Conservation (phyloP, 306 rosid species). For the Cucurbita argyrosperma region DNA sequence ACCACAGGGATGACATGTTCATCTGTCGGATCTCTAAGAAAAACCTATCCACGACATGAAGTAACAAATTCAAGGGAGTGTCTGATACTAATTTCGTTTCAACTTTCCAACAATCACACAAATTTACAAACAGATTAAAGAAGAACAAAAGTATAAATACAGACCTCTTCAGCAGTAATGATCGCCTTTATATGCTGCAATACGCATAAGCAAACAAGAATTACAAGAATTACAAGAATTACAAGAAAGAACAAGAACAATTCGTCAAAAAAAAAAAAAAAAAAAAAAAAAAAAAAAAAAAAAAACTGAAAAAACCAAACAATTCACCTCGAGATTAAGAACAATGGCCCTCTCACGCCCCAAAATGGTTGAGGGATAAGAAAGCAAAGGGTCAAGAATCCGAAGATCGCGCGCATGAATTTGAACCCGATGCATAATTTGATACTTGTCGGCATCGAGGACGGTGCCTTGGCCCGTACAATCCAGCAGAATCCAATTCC, state of each 20-base stretch:
- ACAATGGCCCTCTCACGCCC: constrained; percentile 93
- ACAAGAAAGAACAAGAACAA: not conserved
- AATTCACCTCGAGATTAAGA: constrained; percentile 72
- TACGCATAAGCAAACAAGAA: constrained; percentile 10
- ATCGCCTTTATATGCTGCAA: constrained; percentile 93
- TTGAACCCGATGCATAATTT: constrained; percentile 72
- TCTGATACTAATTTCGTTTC: not conserved
- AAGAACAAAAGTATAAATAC: constrained; percentile 6
- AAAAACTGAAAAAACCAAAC: not conserved
- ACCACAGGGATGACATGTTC: constrained; percentile 78
- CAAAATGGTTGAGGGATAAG: constrained; percentile 76
- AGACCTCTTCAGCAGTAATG: constrained; percentile 91
- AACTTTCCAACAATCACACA: not conserved
- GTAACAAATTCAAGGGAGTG: not conserved
- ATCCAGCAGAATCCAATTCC: constrained; percentile 78
- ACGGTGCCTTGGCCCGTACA: constrained; percentile 40
- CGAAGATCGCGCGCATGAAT: constrained; percentile 96
- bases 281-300: not conserved
- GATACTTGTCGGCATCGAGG: constrained; percentile 76
- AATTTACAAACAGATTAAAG: not conserved
- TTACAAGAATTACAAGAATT: constrained; percentile 3
- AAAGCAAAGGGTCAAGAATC: constrained; percentile 77
- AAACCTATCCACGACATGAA: constrained; percentile 30
- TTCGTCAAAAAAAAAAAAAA: not conserved
- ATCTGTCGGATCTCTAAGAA: constrained; percentile 73